Evolutionary conservation across 2,329 filamentous ascomycete species (phyloP), one percentile per base, ranked within the genome.

Genomic region (Ustilaginoidea virens): DNA sequence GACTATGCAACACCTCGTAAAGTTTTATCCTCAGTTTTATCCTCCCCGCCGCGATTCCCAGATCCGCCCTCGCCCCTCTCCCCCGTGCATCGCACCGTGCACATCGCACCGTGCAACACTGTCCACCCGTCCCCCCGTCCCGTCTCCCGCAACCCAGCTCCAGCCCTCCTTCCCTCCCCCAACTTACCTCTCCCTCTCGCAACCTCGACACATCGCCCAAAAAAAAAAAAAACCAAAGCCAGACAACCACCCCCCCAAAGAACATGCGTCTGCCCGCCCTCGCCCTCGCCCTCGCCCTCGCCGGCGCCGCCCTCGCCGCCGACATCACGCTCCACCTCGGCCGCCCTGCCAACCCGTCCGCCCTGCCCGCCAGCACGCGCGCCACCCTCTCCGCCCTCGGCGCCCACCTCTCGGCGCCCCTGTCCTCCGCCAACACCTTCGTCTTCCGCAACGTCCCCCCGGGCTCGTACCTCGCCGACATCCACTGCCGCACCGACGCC

Each of bases 391-490:
- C 56, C 13, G 43, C 61, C 12, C 55, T 60, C 8, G 46, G 52
- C 34, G 36, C 36, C 18, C 39, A 47, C 35, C 41, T 48, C 44
- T 42, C 66, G 16, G 73, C 80, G 9, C 74, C 75, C 7, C 58
- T 93, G 7, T 74, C 75, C 9, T 58, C 66, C 23, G 53, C 63
- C 41, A 80, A 81, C 50, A 74, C 70, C 15, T 83, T 94, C 46
- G 63, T 72, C 37, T 93, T 94, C 61, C 56, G 54, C 39, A 74
- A 85, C 42, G 63, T 93, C 29, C 65, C 68, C 5, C 50, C 64
- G 1, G 79, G 76, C 1, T 81, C 74, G 33, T 94, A 94, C 51
- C 68, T 96, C 5, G 73, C 80, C 27, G 82, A 90, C 40, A 65
- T 15, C 14, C 23, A 15, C 14, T 14, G 10, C 25, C 25, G 17